Evolutionary conservation across 2,329 filamentous ascomycete species (phyloP), one percentile per base, ranked within the genome.

Genomic region (Lasiodiplodia gonubiensis): DNA sequence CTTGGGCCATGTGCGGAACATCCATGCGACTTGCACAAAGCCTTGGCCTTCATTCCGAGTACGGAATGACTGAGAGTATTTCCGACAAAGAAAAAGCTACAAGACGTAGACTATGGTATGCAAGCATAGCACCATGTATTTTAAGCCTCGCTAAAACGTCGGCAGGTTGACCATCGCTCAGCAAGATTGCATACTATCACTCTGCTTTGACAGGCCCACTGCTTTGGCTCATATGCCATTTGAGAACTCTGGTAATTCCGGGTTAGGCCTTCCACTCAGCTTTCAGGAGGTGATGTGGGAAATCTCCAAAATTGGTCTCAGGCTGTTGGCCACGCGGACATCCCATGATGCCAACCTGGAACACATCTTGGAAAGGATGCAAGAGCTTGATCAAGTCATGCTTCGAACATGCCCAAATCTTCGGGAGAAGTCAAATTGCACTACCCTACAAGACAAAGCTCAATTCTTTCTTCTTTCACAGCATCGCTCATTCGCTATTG

Each of bases 191-290:
- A 53, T 53, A 1, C 33, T 67, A 11, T 60, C 64, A 11, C 54
- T 67, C 18, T 67, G 64, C 54, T 67, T 53, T 48, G 64, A 67
- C 23, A 35, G 54, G 27, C 64, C 54, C 5, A 60, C 54, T 7
- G 42, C 54, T 18, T 18, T 59, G 1, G 52, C 64, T 3, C 37
- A 57, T 10, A 49, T 52, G 25, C 64, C 52, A 4, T 25, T 66
- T 21, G 16, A 7, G 10, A 4, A 21, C n/a, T 21, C 2, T 7
- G 23, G 21, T 3, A 14, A 25, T 16, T 6, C 2, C n/a, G 8
- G 7, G 6, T 16, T 30, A 6, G 4, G n/a, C 18, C 16, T 23
- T 5, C 11, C 25, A 6, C 25, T 60, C 12, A 60, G 21, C 16
- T 60, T 39, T 18, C 64, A 53, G 4, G n/a, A 67, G 23, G 46